Conservation (phyloP, 2,329 filamentous ascomycete species). For the Claviceps sp. region DNA sequence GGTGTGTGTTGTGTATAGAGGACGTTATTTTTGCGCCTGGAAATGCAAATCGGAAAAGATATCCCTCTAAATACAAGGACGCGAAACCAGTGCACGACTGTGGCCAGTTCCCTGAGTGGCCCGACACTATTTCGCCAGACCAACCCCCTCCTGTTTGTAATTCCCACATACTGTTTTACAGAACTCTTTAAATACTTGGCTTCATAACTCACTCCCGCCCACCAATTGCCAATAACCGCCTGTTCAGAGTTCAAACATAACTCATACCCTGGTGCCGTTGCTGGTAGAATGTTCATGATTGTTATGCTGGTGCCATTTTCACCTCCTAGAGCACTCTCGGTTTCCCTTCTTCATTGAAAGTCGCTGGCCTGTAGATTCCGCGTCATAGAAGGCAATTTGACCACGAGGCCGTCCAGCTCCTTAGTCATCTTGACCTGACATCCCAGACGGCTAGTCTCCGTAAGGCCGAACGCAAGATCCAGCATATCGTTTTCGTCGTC, state of each 20-base stretch:
- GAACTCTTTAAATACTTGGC: not conserved
- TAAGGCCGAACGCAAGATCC: conserved; percentile 78
- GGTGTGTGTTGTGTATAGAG: conserved; percentile 4
- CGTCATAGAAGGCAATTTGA: conserved; percentile 85
- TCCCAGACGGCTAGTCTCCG: conserved; percentile 70
- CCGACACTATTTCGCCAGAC: not conserved
- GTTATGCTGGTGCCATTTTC: too few relatives aligned
- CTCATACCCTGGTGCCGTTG: not conserved
- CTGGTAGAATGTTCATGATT: too few relatives aligned
- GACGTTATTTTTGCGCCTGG: conserved; percentile 3
- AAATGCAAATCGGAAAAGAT: conserved; percentile 6
- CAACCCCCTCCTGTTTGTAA: not conserved
- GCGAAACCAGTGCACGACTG: not conserved
- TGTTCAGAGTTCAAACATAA: not conserved
- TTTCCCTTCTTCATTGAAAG: conserved; percentile 39
- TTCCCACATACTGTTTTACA: conserved; percentile 3
- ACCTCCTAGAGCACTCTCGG: not conserved
- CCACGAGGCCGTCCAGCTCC: conserved; percentile 73
- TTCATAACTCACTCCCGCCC: not conserved
- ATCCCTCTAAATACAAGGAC: conserved; percentile 2
- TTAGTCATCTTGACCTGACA: conserved; percentile 89
- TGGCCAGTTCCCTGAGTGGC: not conserved
- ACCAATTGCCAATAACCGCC: too few relatives aligned
- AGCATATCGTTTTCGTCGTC: conserved; percentile 85
- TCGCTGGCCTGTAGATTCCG: conserved; percentile 92